Evolutionary conservation across 192 early-diverging fungal genomes (phyloP), one percentile per base, ranked within the genome.

Genomic region (Rhizophagus clarus): DNA sequence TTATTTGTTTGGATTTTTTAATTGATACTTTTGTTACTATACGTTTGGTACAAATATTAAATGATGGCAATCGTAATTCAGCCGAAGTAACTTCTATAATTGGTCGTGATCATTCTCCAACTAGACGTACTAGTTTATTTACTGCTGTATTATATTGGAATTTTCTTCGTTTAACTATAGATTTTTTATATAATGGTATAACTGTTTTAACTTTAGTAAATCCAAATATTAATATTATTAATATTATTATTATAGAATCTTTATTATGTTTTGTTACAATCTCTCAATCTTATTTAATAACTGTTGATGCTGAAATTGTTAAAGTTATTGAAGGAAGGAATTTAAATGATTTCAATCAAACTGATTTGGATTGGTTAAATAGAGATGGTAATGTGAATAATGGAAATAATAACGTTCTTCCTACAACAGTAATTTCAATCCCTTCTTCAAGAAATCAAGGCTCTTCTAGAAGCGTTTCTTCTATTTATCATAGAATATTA

Each of bases 81-180:
- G 61, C 51, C 5, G 11, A 31, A 15, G 60, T 37, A n/a, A 42
- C 17, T 40, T 76, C 74, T 34, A 63, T 63, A 61, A 76, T 40
- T 20, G 34, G 51, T 10, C 12, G 32, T 9, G 4, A 8, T 2
- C 8, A 15, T 26, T 15, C 72, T 17, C 12, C 72, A 37, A 63
- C 61, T 34, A 37, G 74, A 10, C 49, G 49, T 20, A 56, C 49
- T 56, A 76, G 29, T 22, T 63, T 76, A 40, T 76, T 76, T 20
- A 76, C 74, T 6, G 74, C 74, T 10, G 61, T 76, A 12, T 40
- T 76, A 31, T 76, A 76, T 26, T 76, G 74, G 74, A 76, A 76
- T 76, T 76, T 76, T 34, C 22, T 76, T 28, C 29, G 74, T 5
- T 62, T 76, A 29, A 17, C 40, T 34, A 47, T 63, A n/a, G 51